Evolutionary conservation across 1,284 basidiomycete species (phyloP).

Genomic region (Cutaneotrichosporon cavernicola): DNA sequence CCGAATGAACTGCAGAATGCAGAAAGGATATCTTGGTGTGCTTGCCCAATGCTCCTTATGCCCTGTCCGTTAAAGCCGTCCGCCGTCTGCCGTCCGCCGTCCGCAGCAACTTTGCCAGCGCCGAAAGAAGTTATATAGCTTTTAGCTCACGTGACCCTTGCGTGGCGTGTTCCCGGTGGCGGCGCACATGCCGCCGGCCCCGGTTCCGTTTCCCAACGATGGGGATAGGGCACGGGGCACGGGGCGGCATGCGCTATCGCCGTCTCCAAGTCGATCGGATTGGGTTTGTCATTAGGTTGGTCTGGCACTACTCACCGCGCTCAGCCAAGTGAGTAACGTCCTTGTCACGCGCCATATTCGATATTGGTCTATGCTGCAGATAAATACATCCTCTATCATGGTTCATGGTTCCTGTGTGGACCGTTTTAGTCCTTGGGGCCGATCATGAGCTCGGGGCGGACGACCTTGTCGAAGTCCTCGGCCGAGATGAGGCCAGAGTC

Average conservation of each 20-base stretch:
- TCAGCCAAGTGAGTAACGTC: too few relatives aligned
- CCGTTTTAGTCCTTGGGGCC: conserved; percentile 14
- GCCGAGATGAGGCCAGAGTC: conserved; percentile 78
- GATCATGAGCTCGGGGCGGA: conserved; percentile 71
- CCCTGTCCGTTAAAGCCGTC: not conserved
- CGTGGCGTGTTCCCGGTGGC: not conserved
- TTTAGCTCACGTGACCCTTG: not conserved
- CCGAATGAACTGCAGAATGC: not conserved
- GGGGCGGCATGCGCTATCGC: too few relatives aligned
- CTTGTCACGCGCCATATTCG: too few relatives aligned
- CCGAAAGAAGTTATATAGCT: not conserved
- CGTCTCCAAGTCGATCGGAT: too few relatives aligned
- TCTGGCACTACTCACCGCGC: too few relatives aligned
- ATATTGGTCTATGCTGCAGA: too few relatives aligned
- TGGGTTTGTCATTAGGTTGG: too few relatives aligned
- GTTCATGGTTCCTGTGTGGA: too few relatives aligned
- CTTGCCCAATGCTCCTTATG: not conserved
- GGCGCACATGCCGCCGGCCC: not conserved
- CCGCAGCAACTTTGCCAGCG: not conserved
- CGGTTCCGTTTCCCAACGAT: not conserved
- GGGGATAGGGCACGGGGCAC: too few relatives aligned
- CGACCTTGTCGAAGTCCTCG: conserved; percentile 94
- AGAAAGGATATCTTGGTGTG: not conserved
- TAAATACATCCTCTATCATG: too few relatives aligned
- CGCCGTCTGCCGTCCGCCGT: not conserved